phyloP scores from a whole-genome alignment of 495 filamentous ascomycete genomes.

The Hypoxylon subgilvum region DNA sequence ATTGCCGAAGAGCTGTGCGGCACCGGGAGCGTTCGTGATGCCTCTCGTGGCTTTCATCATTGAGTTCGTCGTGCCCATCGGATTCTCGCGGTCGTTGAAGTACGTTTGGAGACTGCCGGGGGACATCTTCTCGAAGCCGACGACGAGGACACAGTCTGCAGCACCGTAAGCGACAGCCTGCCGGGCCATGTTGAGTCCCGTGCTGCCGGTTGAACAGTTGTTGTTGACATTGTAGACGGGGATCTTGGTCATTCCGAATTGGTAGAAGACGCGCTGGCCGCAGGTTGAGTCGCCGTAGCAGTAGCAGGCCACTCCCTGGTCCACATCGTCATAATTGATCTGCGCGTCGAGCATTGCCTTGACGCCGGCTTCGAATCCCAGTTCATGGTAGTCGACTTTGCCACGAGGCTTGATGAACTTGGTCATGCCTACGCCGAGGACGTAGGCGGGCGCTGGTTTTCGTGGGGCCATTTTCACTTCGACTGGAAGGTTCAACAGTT shows the following conservation, averaged over 20 bases:
- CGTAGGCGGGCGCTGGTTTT: slow-evolving; percentile 76
- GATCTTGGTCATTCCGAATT: slow-evolving; percentile 95
- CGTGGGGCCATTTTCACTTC: too few species aligned
- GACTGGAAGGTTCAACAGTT: too few species aligned
- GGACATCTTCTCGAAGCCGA: slow-evolving; percentile 98
- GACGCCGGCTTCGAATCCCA: slow-evolving; percentile 92
- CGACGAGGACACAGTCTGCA: slow-evolving; percentile 84
- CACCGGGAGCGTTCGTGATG: slow-evolving; percentile 76
- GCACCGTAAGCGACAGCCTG: slow-evolving; percentile 79
- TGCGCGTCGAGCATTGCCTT: slow-evolving; percentile 96
- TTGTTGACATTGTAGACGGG: slow-evolving; percentile 98
- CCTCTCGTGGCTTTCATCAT: slow-evolving; percentile 87
- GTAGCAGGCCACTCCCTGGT: slow-evolving; percentile 93
- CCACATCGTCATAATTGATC: slow-evolving; percentile 95
- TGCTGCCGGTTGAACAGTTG: slow-evolving; percentile 93
- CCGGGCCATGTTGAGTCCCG: slow-evolving; percentile 83
- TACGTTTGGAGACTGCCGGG: slow-evolving; percentile 79
- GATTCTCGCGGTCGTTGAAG: slow-evolving; percentile 81
- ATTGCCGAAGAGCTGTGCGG: slow-evolving; percentile 96
- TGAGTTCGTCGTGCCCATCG: slow-evolving; percentile 69
- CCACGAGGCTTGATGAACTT: slow-evolving; percentile 98
- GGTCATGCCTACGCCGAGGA: slow-evolving; percentile 97
- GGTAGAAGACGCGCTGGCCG: slow-evolving; percentile 97
- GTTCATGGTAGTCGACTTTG: slow-evolving; percentile 85
- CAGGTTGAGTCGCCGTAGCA: slow-evolving; percentile 95